phyloP scores from a whole-genome alignment of 176 grass and related monocot species.

The Poa pratensis region DNA sequence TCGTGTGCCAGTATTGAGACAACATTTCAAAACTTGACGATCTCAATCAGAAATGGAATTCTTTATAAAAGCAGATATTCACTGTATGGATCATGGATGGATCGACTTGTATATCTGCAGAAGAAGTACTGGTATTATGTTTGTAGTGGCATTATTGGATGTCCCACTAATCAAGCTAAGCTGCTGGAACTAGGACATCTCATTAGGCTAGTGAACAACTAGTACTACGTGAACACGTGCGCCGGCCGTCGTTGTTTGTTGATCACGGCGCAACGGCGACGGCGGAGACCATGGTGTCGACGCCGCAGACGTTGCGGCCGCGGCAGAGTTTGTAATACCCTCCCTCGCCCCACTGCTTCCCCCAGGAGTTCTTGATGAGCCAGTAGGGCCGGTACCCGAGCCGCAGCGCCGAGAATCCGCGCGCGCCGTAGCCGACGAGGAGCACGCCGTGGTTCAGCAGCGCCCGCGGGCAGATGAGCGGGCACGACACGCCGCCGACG shows the following conservation, averaged over 20 bases:
- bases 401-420: constrained; percentile 70
- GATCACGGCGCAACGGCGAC: constrained; percentile 47
- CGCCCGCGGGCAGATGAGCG: constrained; percentile 69
- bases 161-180: not conserved
- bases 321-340: constrained; percentile 77
- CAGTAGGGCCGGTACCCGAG: constrained; percentile 72
- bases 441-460: constrained; percentile 88
- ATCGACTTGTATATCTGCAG: too few relatives aligned
- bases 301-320: constrained; percentile 75
- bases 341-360: constrained; percentile 66
- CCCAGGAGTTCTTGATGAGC: constrained; percentile 96
- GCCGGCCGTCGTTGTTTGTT: not conserved
- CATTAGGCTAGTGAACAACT: not conserved
- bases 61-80: too few relatives aligned
- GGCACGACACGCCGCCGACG: constrained; percentile 77
- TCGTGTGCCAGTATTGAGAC: too few relatives aligned
- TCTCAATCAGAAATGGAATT: too few relatives aligned
- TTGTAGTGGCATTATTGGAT: constrained; percentile 1
- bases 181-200: not conserved
- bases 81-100: too few relatives aligned
- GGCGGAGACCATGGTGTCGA: constrained; percentile 94
- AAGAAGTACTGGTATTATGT: not conserved
- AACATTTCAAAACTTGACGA: too few relatives aligned
- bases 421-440: constrained; percentile 72
- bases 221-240: not conserved